Conservation (phyloP, 306 rosid species). For the Casuarina glauca region DNA sequence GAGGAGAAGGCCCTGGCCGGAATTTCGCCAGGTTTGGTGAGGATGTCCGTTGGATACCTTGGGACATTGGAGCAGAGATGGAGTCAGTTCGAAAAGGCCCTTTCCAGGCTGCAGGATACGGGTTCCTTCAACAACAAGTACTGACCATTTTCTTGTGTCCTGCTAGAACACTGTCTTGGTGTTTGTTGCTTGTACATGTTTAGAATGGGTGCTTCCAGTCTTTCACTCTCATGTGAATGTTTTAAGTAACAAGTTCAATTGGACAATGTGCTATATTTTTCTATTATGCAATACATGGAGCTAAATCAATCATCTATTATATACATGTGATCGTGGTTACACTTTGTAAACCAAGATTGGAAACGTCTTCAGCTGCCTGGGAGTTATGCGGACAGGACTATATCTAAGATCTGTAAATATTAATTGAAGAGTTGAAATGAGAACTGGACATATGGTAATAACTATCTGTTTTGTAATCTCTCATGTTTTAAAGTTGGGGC, state of each 20-base stretch:
- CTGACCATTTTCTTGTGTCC: background rate
- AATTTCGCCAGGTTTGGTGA: constrained; percentile 76
- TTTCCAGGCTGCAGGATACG: constrained; percentile 47
- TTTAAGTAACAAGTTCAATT: background rate
- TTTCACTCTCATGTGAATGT: background rate
- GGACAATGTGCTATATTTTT: background rate
- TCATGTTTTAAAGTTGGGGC: too few species aligned
- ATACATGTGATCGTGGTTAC: background rate
- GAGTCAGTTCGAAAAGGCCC: constrained; percentile 71
- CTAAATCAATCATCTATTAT: background rate
- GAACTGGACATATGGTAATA: background rate
- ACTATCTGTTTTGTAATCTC: too few species aligned
- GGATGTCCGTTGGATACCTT: constrained; percentile 77
- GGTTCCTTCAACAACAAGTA: constrained; percentile 21
- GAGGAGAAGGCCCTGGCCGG: constrained; percentile 74
- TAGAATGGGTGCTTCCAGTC: background rate
- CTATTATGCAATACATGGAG: background rate
- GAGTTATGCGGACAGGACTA: background rate
- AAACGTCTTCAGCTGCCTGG: too few species aligned
- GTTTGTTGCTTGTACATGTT: background rate
- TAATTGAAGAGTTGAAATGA: background rate
- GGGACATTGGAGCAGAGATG: constrained; percentile 92
- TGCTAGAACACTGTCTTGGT: background rate
- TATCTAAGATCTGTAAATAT: too few species aligned
- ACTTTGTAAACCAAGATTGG: too few species aligned